Percentiles rank a stretch among this genome's conserved stretches.
These are phyloP conservation scores for Sporothrix variecibatus DNA, from an alignment of 2,329 filamentous ascomycete genomes.

Conservation along the genomic window DNA sequence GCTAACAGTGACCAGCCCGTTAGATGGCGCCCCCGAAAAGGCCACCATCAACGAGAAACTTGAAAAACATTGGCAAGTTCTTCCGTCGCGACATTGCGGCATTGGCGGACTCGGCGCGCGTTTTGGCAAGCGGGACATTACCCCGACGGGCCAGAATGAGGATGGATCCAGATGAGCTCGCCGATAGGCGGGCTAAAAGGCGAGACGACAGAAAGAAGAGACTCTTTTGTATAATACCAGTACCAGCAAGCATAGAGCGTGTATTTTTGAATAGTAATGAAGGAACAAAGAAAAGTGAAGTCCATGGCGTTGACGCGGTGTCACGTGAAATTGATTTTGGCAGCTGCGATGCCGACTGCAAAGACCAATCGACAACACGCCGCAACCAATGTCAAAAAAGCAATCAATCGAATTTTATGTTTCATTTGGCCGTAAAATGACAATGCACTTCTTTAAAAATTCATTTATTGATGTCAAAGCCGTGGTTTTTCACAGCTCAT, in stretches of 20 bases:
- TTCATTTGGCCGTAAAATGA: too few relatives aligned
- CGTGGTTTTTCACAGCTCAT: background rate
- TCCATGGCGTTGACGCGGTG: background rate
- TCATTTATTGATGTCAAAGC: background rate
- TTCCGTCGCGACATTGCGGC: slow-evolving; percentile 83
- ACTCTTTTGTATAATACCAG: background rate
- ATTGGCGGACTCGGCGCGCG: slow-evolving; percentile 73
- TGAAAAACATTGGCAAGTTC: slow-evolving; percentile 96
- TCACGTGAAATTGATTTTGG: background rate
- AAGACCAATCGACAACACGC: background rate
- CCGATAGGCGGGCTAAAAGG: background rate
- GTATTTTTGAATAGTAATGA: slow-evolving; percentile 4
- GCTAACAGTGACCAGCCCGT: slow-evolving; percentile 12
- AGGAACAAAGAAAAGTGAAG: background rate
- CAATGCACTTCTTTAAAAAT: too few relatives aligned
- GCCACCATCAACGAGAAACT: slow-evolving; percentile 88
- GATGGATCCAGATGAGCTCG: slow-evolving; percentile 11
- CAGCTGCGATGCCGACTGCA: background rate
- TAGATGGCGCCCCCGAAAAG: slow-evolving; percentile 47
- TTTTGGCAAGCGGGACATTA: slow-evolving; percentile 65
- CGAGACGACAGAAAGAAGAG: background rate
- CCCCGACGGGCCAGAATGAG: slow-evolving; percentile 36
- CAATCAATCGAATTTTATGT: too few relatives aligned
- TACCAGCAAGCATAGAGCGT: slow-evolving; percentile 13
- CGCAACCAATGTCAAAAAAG: background rate